These are phyloP conservation scores for Sugiyamaella neomexicana DNA, from an alignment of 1,139 yeast genomes.

Conservation along the genomic window DNA sequence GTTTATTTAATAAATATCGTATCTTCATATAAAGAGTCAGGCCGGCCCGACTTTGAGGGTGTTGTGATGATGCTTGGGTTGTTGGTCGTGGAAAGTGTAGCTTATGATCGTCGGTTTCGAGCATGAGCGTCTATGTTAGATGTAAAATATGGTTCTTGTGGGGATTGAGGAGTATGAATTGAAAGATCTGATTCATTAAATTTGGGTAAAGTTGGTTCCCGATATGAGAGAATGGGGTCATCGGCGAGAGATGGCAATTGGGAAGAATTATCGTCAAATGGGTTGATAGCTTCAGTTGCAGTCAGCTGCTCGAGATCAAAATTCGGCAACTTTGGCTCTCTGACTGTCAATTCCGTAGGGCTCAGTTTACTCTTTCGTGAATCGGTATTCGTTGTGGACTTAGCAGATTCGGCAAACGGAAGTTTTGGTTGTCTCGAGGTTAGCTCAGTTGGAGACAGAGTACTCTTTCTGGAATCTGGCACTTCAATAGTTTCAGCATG, in stretches of 20 bases:
- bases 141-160: background rate
- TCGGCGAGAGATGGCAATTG: background rate
- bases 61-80: slow-evolving; percentile 16
- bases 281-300: no score
- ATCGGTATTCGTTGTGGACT: background rate
- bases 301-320: no score
- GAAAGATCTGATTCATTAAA: slow-evolving; percentile 4
- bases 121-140: background rate
- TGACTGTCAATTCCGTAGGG: background rate
- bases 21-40: slow-evolving; percentile 1
- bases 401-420: background rate
- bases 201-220: slow-evolving; percentile 5
- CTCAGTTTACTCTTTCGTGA: background rate
- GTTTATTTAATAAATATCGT: background rate
- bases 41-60: slow-evolving; percentile 6
- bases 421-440: background rate
- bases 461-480: background rate
- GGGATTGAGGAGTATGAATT: slow-evolving; percentile 1
- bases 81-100: background rate
- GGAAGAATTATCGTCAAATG: background rate
- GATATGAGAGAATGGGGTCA: background rate
- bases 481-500: no score
- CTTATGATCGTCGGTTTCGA: background rate
- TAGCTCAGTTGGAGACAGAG: slow-evolving; percentile 1
- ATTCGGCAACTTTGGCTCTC: background rate